Conservation (phyloP, 2,329 filamentous ascomycete genomes). For the Paecilomyces niveus region DNA sequence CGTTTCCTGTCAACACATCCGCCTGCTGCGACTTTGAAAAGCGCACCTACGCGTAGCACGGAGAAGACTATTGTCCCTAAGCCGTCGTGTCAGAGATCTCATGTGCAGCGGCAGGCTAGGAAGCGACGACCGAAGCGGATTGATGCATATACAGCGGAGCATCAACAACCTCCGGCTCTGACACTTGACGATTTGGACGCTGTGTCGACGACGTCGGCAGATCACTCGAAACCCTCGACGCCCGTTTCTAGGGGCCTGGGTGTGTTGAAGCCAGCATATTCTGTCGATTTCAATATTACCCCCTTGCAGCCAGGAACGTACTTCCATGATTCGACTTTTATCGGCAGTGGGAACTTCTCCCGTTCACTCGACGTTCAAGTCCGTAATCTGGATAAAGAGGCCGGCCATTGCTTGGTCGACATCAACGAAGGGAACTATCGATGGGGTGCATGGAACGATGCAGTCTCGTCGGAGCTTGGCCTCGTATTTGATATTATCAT, state of each 20-base stretch:
- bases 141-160: slow-evolving; percentile 39
- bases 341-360: slow-evolving; percentile 50
- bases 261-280: slow-evolving; percentile 43
- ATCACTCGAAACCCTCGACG: background rate
- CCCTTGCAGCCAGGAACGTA: slow-evolving; percentile 46
- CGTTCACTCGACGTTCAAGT: slow-evolving; percentile 34
- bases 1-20: slow-evolving; percentile 24
- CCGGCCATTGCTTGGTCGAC: slow-evolving; percentile 32
- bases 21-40: slow-evolving; percentile 1
- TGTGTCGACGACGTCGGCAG: slow-evolving; percentile 1
- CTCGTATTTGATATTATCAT: slow-evolving; percentile 27
- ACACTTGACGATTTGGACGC: slow-evolving; percentile 13
- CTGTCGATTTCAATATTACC: slow-evolving; percentile 46
- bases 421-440: slow-evolving; percentile 26
- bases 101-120: slow-evolving; percentile 6
- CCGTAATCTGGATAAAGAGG: slow-evolving; percentile 38
- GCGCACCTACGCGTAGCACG: background rate
- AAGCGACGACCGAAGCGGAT: slow-evolving; percentile 37
- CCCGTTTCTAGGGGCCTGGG: slow-evolving; percentile 36
- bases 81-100: background rate
- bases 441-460: slow-evolving; percentile 52
- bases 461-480: slow-evolving; percentile 42
- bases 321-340: slow-evolving; percentile 50
- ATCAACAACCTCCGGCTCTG: slow-evolving; percentile 33
- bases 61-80: background rate